Base-by-base conservation (phyloP, 495 filamentous ascomycete genomes). In the Xylaria scruposa region DNA sequence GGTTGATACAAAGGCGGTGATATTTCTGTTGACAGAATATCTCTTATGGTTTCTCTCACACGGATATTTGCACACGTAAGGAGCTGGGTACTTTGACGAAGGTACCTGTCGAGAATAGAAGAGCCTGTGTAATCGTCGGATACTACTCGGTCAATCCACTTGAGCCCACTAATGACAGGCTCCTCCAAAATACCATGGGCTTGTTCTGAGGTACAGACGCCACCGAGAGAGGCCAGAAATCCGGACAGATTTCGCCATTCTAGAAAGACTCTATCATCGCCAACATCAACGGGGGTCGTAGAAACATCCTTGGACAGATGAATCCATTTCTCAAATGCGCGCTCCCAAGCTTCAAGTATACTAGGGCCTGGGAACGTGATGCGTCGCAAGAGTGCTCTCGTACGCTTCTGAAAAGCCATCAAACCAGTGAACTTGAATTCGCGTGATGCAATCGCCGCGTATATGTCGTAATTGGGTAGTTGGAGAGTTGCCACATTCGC, bases 171-270 rank as follows among this genome's bases (percentile, higher is more conserved):
- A 54, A 90, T 78, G 6, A 85, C 81, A 36, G 86, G 79, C 67
- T 91, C 89, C 69, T 90, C 89, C 17, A 84, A 75, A 44, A 81
- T 76, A 46, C 58, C 58, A 64, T 82, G 73, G 67, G 84, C 82
- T 73, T 88, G 85, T 68, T 89, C 86, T 5, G 89, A 87, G n/a
- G 89, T 89, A 76, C 89, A 91, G 64, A 86, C 84, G 5, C 89
- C 89, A n/a, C 88, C 89, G 44, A 91, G 81, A 3, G 89, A 90
- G 24, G 89, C 89, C 19, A 91, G 84, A 75, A 91, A 91, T 5
- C 89, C 89, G 4, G 88, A 90, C 67, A 88, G 87, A 73, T 91
- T 91, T 40, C 89, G 84, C 89, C 89, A 91, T 73, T 91, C 89
- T 12, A 85, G 84, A 31, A 90, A 83, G 26, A 80, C 76, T 54